Conservation (phyloP, 768 basidiomycete genomes). For the Tylopilus sp. region DNA sequence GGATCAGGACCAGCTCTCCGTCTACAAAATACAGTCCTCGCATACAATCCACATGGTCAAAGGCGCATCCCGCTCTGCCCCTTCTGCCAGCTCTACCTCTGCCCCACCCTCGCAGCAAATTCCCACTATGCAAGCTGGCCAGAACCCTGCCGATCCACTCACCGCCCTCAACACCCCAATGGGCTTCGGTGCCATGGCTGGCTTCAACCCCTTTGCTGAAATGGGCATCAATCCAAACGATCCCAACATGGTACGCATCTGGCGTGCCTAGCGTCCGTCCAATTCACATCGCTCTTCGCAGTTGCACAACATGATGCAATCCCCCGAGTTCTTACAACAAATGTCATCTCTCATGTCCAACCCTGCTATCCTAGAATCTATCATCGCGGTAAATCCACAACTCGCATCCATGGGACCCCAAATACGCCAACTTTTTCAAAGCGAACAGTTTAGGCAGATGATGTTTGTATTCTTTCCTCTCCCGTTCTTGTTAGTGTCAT, state of each 20-base stretch:
- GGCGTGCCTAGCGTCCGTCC: not conserved
- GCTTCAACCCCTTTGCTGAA: constrained; percentile 88
- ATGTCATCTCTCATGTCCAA: constrained; percentile 87
- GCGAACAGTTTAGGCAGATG: constrained; percentile 70
- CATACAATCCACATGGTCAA: constrained; percentile 96
- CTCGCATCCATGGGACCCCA: constrained; percentile 74
- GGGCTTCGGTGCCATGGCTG: constrained; percentile 78
- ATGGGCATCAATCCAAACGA: constrained; percentile 91
- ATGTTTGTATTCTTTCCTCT: constrained; percentile 44
- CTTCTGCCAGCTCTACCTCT: constrained; percentile 36
- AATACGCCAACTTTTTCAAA: constrained; percentile 74
- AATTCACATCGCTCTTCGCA: constrained; percentile 25
- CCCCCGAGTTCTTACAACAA: constrained; percentile 80
- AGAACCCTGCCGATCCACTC: constrained; percentile 84
- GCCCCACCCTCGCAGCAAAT: constrained; percentile 42
- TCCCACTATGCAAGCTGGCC: constrained; percentile 88
- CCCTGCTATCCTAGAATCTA: constrained; percentile 84
- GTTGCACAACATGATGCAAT: constrained; percentile 84
- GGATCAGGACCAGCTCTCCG: constrained; percentile 79
- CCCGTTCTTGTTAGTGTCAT: not conserved
- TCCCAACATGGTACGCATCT: constrained; percentile 77
- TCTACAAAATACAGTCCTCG: constrained; percentile 86
- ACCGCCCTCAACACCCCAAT: constrained; percentile 76
- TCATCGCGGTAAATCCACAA: constrained; percentile 81
- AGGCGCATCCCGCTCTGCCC: constrained; percentile 53